Evolutionary conservation across 768 basidiomycete species (phyloP), one percentile per base, ranked within the genome.

Genomic region (Mrakia frigida): DNA sequence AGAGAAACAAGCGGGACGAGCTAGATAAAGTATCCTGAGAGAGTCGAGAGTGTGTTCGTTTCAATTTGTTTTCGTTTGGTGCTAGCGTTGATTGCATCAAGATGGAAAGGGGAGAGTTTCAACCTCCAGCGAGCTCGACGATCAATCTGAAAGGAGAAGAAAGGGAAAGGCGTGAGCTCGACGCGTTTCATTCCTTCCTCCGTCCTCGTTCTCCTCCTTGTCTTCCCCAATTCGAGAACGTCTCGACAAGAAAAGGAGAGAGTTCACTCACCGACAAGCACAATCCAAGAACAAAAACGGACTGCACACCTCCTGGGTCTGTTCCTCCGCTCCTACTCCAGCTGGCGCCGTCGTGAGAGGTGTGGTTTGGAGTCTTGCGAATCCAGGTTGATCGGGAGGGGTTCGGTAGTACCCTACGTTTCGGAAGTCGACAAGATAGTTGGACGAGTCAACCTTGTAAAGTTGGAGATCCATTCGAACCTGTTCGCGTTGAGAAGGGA

Each of bases 281-380:
- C 95, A 90, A 83, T 99, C 96, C 88, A 98, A 91, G 84, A 99
- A 99, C 78, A 97, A 88, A 84, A 93, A 98, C 16, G 97, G 97
- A 28, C 84, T 84, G 63, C 82, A 83, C 16, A 86, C 85, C 59
- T 84, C 84, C 70, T 72, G 70, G 31, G 52, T 53, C 31, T 52
- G 46, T 23, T 72, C 70, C 28, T 46, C 50, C 33, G 33, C n/a
- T 11, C 50, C 70, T 0, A 28, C n/a, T 23, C 67, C 67, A 43
- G 35, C 37, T 3, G 67, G 37, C 9, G 67, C 74, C 61, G 23
- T 39, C 52, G 73, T 59, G 39, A 63, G 72, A 46, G 16, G 50
- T 67, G 25, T 35, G 50, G 31, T 69, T 60, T 31, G 76, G 63
- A 59, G 65, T 91, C 89, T 25, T 88, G 90, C 25, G 90, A 90